A percentile compares a stretch with the other conserved stretches of the same genome.
Evolutionary conservation across 768 basidiomycete genomes (phyloP).

Genomic region (Agaricus sinodeliciosus): DNA sequence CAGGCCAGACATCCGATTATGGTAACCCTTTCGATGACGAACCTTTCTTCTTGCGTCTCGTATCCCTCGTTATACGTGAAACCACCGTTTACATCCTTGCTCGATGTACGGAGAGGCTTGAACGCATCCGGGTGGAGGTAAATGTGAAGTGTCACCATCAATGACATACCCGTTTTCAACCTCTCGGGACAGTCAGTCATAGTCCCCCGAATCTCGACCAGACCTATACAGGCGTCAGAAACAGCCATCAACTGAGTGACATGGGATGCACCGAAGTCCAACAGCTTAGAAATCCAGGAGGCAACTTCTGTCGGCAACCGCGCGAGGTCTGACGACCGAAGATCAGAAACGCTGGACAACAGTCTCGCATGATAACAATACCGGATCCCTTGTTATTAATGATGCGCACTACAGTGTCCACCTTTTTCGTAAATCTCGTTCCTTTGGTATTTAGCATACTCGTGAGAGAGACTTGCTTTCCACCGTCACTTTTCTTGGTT

Average conservation of each 20-base stretch:
- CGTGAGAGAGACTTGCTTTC: conserved; percentile 61
- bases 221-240: conserved; percentile 28
- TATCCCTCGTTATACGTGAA: conserved; percentile 67
- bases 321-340: conserved; percentile 55
- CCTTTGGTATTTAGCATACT: conserved; percentile 60
- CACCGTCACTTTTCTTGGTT: conserved; percentile 35
- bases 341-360: background rate
- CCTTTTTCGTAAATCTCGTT: conserved; percentile 44
- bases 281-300: conserved; percentile 65
- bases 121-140: conserved; percentile 70
- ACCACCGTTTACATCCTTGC: background rate
- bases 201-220: conserved; percentile 61
- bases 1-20: background rate
- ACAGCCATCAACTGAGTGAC: background rate
- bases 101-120: conserved; percentile 19
- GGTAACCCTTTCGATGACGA: conserved; percentile 1
- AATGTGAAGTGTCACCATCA: conserved; percentile 71
- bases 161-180: conserved; percentile 67
- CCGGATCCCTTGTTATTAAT: conserved; percentile 61
- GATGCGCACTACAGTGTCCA: conserved; percentile 60
- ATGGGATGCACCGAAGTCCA: conserved; percentile 54
- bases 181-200: conserved; percentile 74
- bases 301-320: conserved; percentile 65
- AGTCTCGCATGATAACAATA: conserved; percentile 21
- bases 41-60: conserved; percentile 76